Evolutionary conservation across 371 early-diverging fungal genomes (phyloP).

Genomic region (Choanephora cucurbitarum): DNA sequence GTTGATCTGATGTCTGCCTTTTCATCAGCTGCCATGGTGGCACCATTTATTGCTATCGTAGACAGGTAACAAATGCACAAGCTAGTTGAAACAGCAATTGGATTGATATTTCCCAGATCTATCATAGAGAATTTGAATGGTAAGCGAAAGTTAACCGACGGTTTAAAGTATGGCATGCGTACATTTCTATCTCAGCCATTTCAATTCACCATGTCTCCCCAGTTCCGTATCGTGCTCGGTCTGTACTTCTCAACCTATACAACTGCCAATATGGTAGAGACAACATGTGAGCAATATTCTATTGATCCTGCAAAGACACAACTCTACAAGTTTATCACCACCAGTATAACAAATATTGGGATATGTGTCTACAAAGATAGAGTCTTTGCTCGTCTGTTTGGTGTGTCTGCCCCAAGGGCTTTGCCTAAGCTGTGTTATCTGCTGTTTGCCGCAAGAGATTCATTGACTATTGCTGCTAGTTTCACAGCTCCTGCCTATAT

Average conservation of each 20-base stretch:
- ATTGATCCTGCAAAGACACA: slow-evolving; percentile 27
- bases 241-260: slow-evolving; percentile 62
- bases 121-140: slow-evolving; percentile 68
- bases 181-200: slow-evolving; percentile 45
- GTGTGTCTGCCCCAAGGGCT: slow-evolving; percentile 39
- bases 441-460: slow-evolving; percentile 62
- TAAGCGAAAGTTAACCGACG: slow-evolving; percentile 43
- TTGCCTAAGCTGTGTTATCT: slow-evolving; percentile 55
- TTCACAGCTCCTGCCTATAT: slow-evolving; percentile 64
- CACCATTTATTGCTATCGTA: slow-evolving; percentile 67
- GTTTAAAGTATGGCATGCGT: slow-evolving; percentile 45
- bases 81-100: background rate
- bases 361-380: slow-evolving; percentile 64
- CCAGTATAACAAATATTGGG: slow-evolving; percentile 56
- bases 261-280: slow-evolving; percentile 60
- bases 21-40: slow-evolving; percentile 47
- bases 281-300: slow-evolving; percentile 45
- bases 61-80: slow-evolving; percentile 46
- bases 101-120: slow-evolving; percentile 30
- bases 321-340: slow-evolving; percentile 61
- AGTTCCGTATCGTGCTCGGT: slow-evolving; percentile 54
- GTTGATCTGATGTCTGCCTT: slow-evolving; percentile 49
- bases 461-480: slow-evolving; percentile 64
- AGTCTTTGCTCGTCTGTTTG: slow-evolving; percentile 65
- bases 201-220: slow-evolving; percentile 44